Evolutionary conservation across 2,329 filamentous ascomycete species (phyloP), one percentile per base, ranked within the genome.

Genomic region (Colletotrichum cordylinicola): DNA sequence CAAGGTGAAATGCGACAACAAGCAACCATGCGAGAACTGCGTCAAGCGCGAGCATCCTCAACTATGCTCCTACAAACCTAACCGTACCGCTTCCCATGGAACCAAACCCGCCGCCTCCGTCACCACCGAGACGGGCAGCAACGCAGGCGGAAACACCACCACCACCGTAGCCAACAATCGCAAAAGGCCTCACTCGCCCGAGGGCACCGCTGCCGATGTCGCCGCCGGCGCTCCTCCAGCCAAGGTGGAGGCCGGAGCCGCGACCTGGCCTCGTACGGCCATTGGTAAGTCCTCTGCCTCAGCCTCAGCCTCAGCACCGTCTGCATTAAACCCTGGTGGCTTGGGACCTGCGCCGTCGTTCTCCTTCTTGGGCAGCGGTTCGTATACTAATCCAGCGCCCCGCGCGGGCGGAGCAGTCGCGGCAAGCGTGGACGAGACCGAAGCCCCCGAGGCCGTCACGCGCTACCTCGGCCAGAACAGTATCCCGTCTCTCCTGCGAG

Each of bases 1-100:
- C 78, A 93, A 93, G 83, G 92, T 93, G 55, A 93, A 93, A 84
- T 93, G 92, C 82, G 91, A 93, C 84, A 93, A 93, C 82, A 91
- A 93, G 82, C 89, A 92, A 80, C 92, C 92, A 1, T 93, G 92
- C 82, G 91, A 93, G 80, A 93, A 93, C 81, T 93, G 92, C 80
- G 88, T 92, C 80, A 93, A 93, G 85, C 86, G 92, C 70, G 91
- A 93, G 75, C 92, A 93, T 79, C 88, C 91, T 4, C 88, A 90
- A 82, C 85, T 93, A 67, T 93, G 92, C 81, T 93, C 91, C 33
- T 93, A 93, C 84, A 93, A 93, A 81, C 92, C 92, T 16, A 93
- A 93, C 81, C 85, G 88, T 27, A 84, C 86, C 9, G 82, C 83
- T 37, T 76, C 74, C 52, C 74, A 74, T 5, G 71, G 70, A 31